These are phyloP conservation scores for Umbellularia californica DNA, from an alignment of 164 flowering plant genomes.

Conservation along the genomic window DNA sequence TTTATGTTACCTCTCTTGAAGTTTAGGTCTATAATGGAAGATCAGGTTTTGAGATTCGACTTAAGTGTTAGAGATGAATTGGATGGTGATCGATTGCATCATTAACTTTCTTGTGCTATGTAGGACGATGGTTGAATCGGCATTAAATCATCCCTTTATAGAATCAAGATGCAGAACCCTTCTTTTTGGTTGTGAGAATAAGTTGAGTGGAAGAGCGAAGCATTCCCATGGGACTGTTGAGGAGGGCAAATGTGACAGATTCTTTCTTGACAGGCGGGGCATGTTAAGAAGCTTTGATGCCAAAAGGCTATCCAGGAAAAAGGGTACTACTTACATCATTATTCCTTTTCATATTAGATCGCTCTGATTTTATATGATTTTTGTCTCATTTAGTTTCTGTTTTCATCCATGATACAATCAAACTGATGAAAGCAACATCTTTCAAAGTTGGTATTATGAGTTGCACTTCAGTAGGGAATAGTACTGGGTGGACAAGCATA, in stretches of 20 bases:
- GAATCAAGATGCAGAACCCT: conserved; percentile 19
- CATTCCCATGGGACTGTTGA: conserved; percentile 24
- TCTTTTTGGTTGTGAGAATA: conserved; percentile 12
- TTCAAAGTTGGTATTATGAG: too few relatives aligned
- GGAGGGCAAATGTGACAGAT: conserved; percentile 37
- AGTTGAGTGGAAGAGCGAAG: conserved; percentile 25
- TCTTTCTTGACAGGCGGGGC: conserved; percentile 52
- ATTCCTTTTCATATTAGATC: not conserved
- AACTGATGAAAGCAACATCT: not conserved
- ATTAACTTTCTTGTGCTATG: conserved; percentile 10
- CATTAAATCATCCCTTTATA: conserved; percentile 18
- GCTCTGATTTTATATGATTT: not conserved
- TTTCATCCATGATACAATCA: not conserved
- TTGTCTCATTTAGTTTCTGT: not conserved
- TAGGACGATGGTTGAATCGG: conserved; percentile 36
- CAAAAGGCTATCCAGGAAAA: conserved; percentile 68
- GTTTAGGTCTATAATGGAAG: not conserved
- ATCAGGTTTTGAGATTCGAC: not conserved
- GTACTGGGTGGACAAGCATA: not conserved
- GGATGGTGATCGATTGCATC: not conserved
- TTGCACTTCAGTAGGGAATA: not conserved
- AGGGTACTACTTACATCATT: conserved; percentile 26
- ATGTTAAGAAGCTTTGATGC: conserved; percentile 44
- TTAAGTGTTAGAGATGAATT: not conserved
- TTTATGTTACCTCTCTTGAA: not conserved